Base-by-base conservation (phyloP, 2,329 filamentous ascomycete species). In the Fusarium miscanthi region DNA sequence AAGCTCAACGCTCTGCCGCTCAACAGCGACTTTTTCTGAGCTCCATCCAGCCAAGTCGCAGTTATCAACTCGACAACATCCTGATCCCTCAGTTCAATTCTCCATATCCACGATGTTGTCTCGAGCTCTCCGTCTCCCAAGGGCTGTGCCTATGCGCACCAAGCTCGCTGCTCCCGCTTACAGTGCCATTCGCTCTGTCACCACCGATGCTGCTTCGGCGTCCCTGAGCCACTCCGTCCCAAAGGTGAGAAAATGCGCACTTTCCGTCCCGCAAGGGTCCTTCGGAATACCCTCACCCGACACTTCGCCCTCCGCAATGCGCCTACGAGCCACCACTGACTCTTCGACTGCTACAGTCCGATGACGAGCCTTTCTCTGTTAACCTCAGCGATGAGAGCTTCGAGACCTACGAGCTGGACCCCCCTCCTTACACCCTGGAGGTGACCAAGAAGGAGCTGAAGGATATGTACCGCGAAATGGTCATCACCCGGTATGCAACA, bases 391-490 rank as follows among this genome's bases (percentile, higher is more conserved):
- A 98, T 83, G 95, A 98, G 92, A 95, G 94, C 87, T 99, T 98
- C 87, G 96, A 99, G 90, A 98, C 96, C 66, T 99, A 98, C 87
- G 94, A 98, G 88, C 90, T 99, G 82, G 96, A 99, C 86, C 95
- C 95, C 78, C 96, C 96, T 75, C 88, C 94, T 66, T 98, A 98
- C 89, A 95, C 93, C 73, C 87, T 99, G 78, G 88, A 97, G 80
- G 93, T 94, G 74, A 98, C 95, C 81, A 99, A 99, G 92, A 94
- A 93, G 86, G 93, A 98, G 87, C 88, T 99, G 83, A 98, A 97
- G 91, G 89, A 97, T 88, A 98, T 98, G 92, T 99, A 99, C 90
- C 92, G 92, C 84, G 94, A 98, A 84, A 98, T 99, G 96, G 95
- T 98, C 61, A 87, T 90, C 76, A 91, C 94, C 81, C 91, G 95